Evolutionary conservation across 2,329 filamentous ascomycete species (phyloP), one percentile per base, ranked within the genome.

Genomic region (Trichoderma sp.): DNA sequence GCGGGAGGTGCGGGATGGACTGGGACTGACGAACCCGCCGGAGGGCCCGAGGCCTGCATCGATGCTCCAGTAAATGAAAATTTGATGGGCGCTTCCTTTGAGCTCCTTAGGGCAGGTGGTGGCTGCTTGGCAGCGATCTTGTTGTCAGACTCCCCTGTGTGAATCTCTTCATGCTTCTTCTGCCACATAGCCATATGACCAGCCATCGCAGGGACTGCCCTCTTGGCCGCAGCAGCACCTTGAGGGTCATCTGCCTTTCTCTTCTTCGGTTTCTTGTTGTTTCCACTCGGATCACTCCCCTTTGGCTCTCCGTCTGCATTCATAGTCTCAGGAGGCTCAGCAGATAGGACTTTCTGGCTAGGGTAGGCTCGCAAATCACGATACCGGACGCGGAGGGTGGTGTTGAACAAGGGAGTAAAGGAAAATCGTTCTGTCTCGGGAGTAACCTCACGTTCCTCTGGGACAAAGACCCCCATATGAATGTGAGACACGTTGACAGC

Each of bases 381-480:
- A 79, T 95, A 95, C 77, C 90, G 90, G 56, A 95, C 86, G 73
- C 89, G 89, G 71, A 93, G 81, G 0, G 86, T 84, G 1, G 90
- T 86, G 76, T 94, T 94, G 74, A 89, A 89, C 2, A 93, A 84
- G 2, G 92, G 91, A 36, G 86, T 86, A 77, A 95, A 95, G 0
- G 91, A 92, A 78, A 90, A 90, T 60, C 83, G 85, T 15, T 88
- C 86, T n/a, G 85, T 87, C 21, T 87, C 86, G 0, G 87, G 83
- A 6, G 85, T 85, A 1, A 84, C 72, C 8, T 86, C 85, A 65
- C 90, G 87, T 63, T 92, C 85, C 57, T 92, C 91, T 0, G 92
- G 93, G 14, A 95, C 88, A 77, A 97, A 96, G 3, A 96, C 93
- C 6, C 93, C 93, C n/a, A 92, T 89, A 75, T 96, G 93, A 51